These are phyloP conservation scores for Medicago ruthenica DNA, from an alignment of 306 rosid genomes.

Conservation along the genomic window DNA sequence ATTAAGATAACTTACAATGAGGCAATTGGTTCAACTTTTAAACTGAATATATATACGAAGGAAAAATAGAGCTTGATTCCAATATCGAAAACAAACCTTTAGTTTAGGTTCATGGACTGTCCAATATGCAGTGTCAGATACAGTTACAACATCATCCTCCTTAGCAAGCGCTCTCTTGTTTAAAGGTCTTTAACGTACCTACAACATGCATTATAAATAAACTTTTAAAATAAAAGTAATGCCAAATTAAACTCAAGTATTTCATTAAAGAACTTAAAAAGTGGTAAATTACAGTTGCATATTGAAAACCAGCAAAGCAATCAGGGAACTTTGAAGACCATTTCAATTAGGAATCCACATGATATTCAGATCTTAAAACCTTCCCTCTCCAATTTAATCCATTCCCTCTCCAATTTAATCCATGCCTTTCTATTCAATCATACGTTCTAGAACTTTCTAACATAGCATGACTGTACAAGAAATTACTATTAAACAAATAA, in stretches of 20 bases:
- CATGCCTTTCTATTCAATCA: too few species aligned
- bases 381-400: too few species aligned
- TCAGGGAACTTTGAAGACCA: too few species aligned
- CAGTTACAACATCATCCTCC: conserved; percentile 94
- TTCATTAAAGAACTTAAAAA: too few species aligned
- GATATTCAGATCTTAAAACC: too few species aligned
- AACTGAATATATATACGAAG: conserved; percentile 30
- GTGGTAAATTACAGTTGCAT: too few species aligned
- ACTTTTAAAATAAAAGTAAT: conserved; percentile 34
- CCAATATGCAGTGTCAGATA: conserved; percentile 71
- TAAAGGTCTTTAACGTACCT: conserved; percentile 98
- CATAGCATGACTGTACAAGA: too few species aligned
- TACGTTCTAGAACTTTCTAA: too few species aligned
- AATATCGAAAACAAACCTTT: conserved; percentile 65
- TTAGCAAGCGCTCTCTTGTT: conserved; percentile 95
- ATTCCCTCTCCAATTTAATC: too few species aligned
- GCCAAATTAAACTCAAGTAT: not conserved
- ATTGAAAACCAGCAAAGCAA: too few species aligned
- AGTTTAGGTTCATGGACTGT: conserved; percentile 89
- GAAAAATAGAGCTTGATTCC: conserved; percentile 27
- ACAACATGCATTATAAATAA: conserved; percentile 38
- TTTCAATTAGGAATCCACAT: too few species aligned
- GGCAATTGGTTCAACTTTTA: conserved; percentile 32
- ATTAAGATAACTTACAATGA: not conserved
- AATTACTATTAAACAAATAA: too few species aligned